A percentile compares a stretch with the other conserved stretches of the same genome.
These are phyloP conservation scores for Linum lewisii DNA, from an alignment of 345 rosid species.

Conservation along the genomic window DNA sequence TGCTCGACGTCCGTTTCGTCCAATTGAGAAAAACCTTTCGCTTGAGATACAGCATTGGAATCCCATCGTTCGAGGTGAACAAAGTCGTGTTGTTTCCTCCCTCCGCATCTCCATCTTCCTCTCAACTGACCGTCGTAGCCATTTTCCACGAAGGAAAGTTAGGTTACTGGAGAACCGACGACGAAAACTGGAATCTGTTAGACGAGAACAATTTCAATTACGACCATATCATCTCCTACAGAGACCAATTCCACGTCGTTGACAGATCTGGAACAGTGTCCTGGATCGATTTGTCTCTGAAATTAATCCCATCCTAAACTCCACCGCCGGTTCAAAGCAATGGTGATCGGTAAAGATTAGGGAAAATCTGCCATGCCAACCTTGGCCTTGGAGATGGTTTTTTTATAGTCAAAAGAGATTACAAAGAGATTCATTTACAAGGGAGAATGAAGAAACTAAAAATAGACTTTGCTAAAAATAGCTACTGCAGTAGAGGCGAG, in stretches of 20 bases:
- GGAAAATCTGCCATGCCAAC: no score
- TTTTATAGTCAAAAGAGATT: no score
- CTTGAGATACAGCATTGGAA: neutral
- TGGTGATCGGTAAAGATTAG: no score
- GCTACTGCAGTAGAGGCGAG: no score
- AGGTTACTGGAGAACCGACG: constrained; percentile 13
- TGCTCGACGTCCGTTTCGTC: constrained; percentile 5
- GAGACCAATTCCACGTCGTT: constrained; percentile 15
- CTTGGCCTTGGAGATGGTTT: no score
- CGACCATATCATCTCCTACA: constrained; percentile 10
- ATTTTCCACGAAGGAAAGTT: constrained; percentile 15
- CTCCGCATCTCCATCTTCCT: neutral
- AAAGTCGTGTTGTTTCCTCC: constrained; percentile 12
- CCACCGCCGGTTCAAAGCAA: neutral
- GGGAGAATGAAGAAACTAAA: no score
- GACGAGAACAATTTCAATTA: constrained; percentile 10
- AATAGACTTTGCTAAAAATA: no score
- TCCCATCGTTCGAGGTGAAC: constrained; percentile 1
- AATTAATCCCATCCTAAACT: constrained; percentile 8
- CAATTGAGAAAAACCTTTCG: neutral
- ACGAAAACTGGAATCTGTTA: constrained; percentile 8
- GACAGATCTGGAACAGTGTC: constrained; percentile 17
- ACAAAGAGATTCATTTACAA: no score
- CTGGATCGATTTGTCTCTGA: constrained; percentile 15
- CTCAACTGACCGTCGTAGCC: neutral